Evolutionary conservation across 306 rosid genomes (phyloP).

Genomic region (Urtica urens): DNA sequence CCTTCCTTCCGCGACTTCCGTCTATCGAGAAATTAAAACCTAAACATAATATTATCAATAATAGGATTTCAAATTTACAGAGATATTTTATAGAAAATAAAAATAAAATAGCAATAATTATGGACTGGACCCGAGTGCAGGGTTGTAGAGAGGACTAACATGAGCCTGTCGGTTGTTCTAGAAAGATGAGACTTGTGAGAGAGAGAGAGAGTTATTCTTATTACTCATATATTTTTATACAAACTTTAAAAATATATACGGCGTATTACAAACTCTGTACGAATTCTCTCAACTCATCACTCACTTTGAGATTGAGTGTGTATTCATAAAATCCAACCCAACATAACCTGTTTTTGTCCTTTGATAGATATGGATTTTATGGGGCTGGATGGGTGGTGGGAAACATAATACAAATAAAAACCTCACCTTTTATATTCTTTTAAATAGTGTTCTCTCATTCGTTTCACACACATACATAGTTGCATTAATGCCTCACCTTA

Average conservation of each 20-base stretch:
- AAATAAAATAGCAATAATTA: conserved; percentile 38
- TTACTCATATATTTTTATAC: background rate
- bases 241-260: no score
- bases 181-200: conserved; percentile 19
- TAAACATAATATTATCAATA: no score
- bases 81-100: conserved; percentile 10
- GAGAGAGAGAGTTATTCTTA: no score
- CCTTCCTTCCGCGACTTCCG: no score
- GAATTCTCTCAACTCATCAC: conserved; percentile 14
- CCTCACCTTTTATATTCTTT: conserved; percentile 2
- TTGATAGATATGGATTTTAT: conserved; percentile 25
- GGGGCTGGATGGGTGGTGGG: conserved; percentile 64
- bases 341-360: conserved; percentile 16
- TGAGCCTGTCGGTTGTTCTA: conserved; percentile 72
- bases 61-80: conserved; percentile 34
- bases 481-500: background rate
- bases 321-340: conserved; percentile 19
- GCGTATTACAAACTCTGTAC: conserved; percentile 5
- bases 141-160: conserved; percentile 61
- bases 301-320: conserved; percentile 19
- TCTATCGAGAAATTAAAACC: no score
- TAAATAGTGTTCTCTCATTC: background rate
- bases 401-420: conserved; percentile 31
- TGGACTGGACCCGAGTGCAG: conserved; percentile 55
- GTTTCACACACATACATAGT: background rate